Evolutionary conservation across 179 eudicot genomes (phyloP).

Genomic region (Drosera spatulata): DNA sequence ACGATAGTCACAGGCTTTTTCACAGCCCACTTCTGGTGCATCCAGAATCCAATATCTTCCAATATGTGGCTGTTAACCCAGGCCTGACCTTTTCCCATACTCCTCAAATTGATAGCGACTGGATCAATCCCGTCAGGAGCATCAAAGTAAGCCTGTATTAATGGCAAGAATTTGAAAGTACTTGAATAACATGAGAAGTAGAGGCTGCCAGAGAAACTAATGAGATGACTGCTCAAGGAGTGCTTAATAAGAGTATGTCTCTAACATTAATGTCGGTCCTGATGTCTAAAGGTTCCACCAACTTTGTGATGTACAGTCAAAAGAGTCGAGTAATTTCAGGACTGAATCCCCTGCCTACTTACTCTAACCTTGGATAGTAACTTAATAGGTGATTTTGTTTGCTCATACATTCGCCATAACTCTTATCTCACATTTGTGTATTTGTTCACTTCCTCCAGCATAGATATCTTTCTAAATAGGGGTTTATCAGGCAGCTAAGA

Average conservation of each 20-base stretch:
- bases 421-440: too few relatives aligned
- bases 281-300: too few relatives aligned
- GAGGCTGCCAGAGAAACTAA: background rate
- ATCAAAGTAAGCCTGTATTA: slow-evolving; percentile 57
- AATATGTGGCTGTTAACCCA: slow-evolving; percentile 95
- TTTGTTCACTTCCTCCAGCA: too few relatives aligned
- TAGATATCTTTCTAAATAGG: background rate
- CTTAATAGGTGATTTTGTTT: too few relatives aligned
- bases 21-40: slow-evolving; percentile 71
- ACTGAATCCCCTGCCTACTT: too few relatives aligned
- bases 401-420: too few relatives aligned
- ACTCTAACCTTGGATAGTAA: too few relatives aligned
- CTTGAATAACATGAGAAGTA: background rate
- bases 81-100: slow-evolving; percentile 96
- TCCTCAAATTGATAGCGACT: slow-evolving; percentile 59
- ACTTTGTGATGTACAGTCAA: too few relatives aligned
- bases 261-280: too few relatives aligned
- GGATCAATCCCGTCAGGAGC: slow-evolving; percentile 68
- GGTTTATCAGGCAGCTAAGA: background rate
- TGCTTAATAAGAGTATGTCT: too few relatives aligned
- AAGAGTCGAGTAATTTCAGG: too few relatives aligned
- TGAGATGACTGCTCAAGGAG: too few relatives aligned
- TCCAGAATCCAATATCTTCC: slow-evolving; percentile 82
- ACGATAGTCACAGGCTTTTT: slow-evolving; percentile 63
- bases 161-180: background rate